Conservation (phyloP, 2,329 filamentous ascomycete genomes). For the Coccinonectria pachysandricola region DNA sequence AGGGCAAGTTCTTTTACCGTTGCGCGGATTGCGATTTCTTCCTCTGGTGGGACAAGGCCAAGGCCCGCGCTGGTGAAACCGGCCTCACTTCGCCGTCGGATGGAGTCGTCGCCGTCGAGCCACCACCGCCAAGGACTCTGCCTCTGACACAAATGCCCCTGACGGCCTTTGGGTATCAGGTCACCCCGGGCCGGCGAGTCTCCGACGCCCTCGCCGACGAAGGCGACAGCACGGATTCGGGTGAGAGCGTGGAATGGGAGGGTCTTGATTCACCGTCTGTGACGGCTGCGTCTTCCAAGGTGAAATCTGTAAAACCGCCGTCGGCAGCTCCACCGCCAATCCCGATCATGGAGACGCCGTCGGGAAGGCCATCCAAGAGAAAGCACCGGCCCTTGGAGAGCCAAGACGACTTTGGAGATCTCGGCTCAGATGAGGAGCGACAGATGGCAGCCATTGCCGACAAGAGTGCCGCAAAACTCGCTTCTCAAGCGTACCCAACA, state of each 20-base stretch:
- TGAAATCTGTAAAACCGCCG: slow-evolving; percentile 8
- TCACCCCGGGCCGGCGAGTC: slow-evolving; percentile 11
- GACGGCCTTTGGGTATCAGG: slow-evolving; percentile 20
- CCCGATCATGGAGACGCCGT: not conserved
- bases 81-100: slow-evolving; percentile 7
- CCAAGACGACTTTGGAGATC: slow-evolving; percentile 21
- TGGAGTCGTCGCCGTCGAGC: slow-evolving; percentile 4
- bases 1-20: slow-evolving; percentile 32
- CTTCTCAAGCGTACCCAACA: slow-evolving; percentile 13
- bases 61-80: slow-evolving; percentile 19
- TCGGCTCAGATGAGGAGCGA: slow-evolving; percentile 30
- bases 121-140: slow-evolving; percentile 16
- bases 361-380: slow-evolving; percentile 13
- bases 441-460: slow-evolving; percentile 27
- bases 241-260: not conserved
- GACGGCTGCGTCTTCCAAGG: slow-evolving; percentile 1
- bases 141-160: slow-evolving; percentile 20
- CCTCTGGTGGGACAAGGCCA: slow-evolving; percentile 32
- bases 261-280: not conserved
- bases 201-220: slow-evolving; percentile 1
- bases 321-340: not conserved
- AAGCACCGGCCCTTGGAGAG: slow-evolving; percentile 19
- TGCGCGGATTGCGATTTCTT: slow-evolving; percentile 36
- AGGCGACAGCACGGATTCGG: no score
- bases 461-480: slow-evolving; percentile 20